Evolutionary conservation across 148 eudicot species (phyloP), one percentile per base, ranked within the genome.

Genomic region (Cornus kousa): DNA sequence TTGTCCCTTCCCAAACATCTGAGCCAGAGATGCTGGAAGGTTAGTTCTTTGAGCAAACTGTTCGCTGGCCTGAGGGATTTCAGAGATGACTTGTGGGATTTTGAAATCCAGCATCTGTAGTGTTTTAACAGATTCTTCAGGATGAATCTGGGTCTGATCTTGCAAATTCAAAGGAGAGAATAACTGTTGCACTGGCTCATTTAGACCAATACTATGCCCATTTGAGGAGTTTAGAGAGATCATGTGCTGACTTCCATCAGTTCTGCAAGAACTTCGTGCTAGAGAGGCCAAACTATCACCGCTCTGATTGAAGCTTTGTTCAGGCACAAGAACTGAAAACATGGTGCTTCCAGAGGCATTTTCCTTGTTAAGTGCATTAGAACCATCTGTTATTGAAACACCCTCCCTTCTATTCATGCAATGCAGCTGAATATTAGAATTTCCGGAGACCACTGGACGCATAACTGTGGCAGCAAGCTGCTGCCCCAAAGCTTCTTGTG

Each of bases 1-100:
- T 80, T 71, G 90, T 77, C 84, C 82, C 76, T 81, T 85, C 71
- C 82, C 89, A 73, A 89, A 78, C 74, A 84, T 82, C 77, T 87
- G 88, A 69, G 87, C 76, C 72, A 88, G 75, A 75, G 91, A 80
- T 79, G 86, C 75, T 74, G 87, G 72, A 82, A 86, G 79, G 78
- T 78, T 83, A 40, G 87, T 65, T 14, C 83, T 70, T 82, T 88
- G 89, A 35, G 78, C 80, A 71, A 80, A 71, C 43, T 84, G 90
- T 40, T 85, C 89, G 72, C 28, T 76, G 82, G 80, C 77, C 24
- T 78, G 78, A 83, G 84, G 79, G 75, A 78, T 28, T 39, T 50
- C 78, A 37, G 85, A 53, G 71, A 82, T 83, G 64, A 66, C 37
- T 37, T 67, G 79, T 31, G 86, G 66, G 53, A 69, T 48, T 66